Conservation (phyloP, 441 rosid genomes). For the Euphorbia schlechtendalii region DNA sequence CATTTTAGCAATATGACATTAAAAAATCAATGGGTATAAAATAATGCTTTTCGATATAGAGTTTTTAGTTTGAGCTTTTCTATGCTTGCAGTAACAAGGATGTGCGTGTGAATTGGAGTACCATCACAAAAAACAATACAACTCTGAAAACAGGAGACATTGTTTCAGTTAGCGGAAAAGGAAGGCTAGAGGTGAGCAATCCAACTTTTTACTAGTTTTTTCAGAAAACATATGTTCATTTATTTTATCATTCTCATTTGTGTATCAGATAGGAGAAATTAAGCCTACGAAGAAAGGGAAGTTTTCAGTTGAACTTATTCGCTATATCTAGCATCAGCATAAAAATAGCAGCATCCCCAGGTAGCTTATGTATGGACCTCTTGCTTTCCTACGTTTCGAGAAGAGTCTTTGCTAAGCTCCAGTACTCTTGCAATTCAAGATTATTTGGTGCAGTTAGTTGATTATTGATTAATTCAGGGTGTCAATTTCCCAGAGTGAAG, state of each 20-base stretch:
- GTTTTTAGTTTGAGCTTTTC: not conserved
- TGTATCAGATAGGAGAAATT: constrained; percentile 56
- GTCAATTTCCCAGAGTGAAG: not conserved
- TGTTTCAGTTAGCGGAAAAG: constrained; percentile 78
- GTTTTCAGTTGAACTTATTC: constrained; percentile 72
- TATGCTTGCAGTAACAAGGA: constrained; percentile 48
- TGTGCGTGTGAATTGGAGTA: constrained; percentile 76
- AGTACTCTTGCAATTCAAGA: not conserved
- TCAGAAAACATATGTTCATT: not conserved
- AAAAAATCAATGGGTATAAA: not conserved
- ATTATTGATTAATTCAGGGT: not conserved
- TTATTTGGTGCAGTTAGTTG: not conserved
- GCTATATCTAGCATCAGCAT: constrained; percentile 34
- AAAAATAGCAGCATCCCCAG: not conserved
- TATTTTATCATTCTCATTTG: constrained; percentile 5
- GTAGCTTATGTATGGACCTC: not conserved
- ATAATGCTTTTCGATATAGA: not conserved
- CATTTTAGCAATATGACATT: not conserved
- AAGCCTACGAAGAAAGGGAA: constrained; percentile 70
- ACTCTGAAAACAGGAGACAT: constrained; percentile 69
- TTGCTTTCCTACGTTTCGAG: not conserved
- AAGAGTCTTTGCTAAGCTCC: not conserved
- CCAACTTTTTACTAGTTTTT: not conserved
- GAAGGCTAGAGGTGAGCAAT: constrained; percentile 62
- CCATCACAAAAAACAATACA: constrained; percentile 66